phyloP scores from a whole-genome alignment of 164 flowering plant genomes.

The Saururus chinensis region DNA sequence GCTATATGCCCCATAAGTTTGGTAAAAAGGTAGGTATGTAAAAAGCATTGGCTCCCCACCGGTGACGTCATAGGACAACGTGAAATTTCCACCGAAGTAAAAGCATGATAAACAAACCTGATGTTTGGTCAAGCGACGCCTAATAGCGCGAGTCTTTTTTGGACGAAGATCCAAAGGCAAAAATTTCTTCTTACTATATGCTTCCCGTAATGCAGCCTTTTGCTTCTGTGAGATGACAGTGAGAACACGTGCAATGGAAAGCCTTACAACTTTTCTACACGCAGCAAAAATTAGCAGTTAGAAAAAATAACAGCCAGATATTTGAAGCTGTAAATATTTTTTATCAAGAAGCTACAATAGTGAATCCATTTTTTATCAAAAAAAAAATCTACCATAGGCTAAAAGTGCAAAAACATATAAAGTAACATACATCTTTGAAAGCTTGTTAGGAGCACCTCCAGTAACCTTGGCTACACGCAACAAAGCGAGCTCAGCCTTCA shows the following conservation, averaged over 20 bases:
- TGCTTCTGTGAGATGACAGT: slow-evolving; percentile 80
- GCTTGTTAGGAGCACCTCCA: slow-evolving; percentile 75
- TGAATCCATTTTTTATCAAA: neutral
- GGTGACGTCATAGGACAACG: too few relatives aligned
- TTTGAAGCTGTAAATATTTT: too few relatives aligned
- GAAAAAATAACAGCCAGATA: neutral
- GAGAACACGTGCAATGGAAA: slow-evolving; percentile 61
- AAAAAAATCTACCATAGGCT: neutral
- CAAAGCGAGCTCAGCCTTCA: slow-evolving; percentile 63
- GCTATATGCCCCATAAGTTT: too few relatives aligned
- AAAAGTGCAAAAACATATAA: neutral
- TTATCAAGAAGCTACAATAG: too few relatives aligned
- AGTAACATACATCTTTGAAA: slow-evolving; percentile 52
- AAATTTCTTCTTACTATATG: slow-evolving; percentile 60
- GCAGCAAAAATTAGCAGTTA: neutral
- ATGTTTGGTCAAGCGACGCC: slow-evolving; percentile 69
- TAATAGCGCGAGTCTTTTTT: slow-evolving; percentile 78
- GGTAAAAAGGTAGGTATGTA: too few relatives aligned
- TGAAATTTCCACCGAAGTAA: too few relatives aligned
- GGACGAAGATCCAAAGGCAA: slow-evolving; percentile 79
- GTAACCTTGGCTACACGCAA: slow-evolving; percentile 78
- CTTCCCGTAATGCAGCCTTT: slow-evolving; percentile 67
- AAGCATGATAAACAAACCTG: slow-evolving; percentile 31
- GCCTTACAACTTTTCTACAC: slow-evolving; percentile 78
- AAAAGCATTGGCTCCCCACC: neutral